Evolutionary conservation across 805 yeast genomes (phyloP).

Genomic region (Schwanniomyces vanrijiae): DNA sequence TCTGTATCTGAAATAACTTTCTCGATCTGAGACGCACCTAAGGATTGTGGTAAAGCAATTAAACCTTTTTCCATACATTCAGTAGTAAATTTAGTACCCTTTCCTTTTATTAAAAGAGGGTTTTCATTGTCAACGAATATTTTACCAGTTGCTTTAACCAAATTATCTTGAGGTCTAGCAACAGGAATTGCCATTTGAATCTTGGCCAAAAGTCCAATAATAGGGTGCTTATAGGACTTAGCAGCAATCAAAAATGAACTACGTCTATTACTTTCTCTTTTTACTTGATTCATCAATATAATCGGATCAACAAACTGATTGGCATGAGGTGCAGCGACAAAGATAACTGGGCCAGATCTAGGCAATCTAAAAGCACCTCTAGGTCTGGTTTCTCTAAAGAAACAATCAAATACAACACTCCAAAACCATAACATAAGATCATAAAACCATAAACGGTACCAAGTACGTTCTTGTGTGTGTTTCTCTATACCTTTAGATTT

Average conservation of each 20-base stretch:
- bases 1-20: conserved; percentile 73
- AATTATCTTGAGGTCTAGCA: conserved; percentile 85
- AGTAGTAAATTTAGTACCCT: conserved; percentile 61
- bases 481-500: not conserved
- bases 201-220: conserved; percentile 76
- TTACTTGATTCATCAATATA: conserved; percentile 78
- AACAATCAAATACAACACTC: conserved; percentile 50
- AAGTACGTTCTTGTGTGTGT: conserved; percentile 5
- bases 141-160: conserved; percentile 64
- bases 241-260: conserved; percentile 86
- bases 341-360: conserved; percentile 76
- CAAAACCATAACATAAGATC: conserved; percentile 40
- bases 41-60: conserved; percentile 71
- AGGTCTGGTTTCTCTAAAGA: conserved; percentile 85
- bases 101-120: conserved; percentile 59
- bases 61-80: conserved; percentile 68
- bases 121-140: conserved; percentile 56
- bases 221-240: conserved; percentile 59
- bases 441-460: conserved; percentile 30
- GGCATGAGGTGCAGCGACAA: conserved; percentile 98
- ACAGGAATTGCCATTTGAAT: conserved; percentile 87
- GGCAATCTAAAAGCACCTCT: conserved; percentile 81
- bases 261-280: conserved; percentile 62
- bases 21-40: conserved; percentile 73
- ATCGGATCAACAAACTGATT: conserved; percentile 86